Conservation (phyloP, 2,329 filamentous ascomycete species). For the Xylariaceae sp. region DNA sequence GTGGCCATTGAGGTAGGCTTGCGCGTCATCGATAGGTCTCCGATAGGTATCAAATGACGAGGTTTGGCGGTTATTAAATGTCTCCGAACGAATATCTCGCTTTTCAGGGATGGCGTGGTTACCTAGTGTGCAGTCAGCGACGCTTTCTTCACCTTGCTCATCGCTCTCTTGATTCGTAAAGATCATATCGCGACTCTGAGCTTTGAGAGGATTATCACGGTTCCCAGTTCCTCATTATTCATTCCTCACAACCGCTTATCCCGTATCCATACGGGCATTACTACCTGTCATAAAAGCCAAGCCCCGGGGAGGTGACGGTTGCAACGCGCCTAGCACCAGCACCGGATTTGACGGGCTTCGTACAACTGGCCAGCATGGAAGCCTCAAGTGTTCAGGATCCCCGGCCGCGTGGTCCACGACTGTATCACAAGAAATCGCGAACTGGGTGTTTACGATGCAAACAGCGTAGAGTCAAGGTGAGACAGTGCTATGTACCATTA, state of each 20-base stretch:
- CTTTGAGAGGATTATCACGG: not conserved
- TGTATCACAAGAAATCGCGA: slow-evolving; percentile 34
- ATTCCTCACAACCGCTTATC: not conserved
- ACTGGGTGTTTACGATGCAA: slow-evolving; percentile 31
- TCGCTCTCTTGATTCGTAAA: not conserved
- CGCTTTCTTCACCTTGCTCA: not conserved
- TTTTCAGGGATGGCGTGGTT: slow-evolving; percentile 4
- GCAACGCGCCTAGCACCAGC: slow-evolving; percentile 9
- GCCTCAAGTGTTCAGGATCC: slow-evolving; percentile 19
- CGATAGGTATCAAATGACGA: not conserved
- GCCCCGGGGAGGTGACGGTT: slow-evolving; percentile 9
- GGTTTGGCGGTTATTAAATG: not conserved
- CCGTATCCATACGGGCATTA: not conserved
- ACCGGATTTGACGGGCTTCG: slow-evolving; percentile 11
- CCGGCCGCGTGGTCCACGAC: slow-evolving; percentile 29
- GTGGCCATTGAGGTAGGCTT: not conserved
- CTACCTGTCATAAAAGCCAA: not conserved
- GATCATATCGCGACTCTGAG: slow-evolving; percentile 1
- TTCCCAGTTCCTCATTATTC: not conserved
- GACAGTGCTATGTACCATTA: slow-evolving; percentile 2
- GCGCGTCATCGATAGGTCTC: not conserved
- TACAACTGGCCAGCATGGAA: slow-evolving; percentile 17
- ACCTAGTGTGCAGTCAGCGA: slow-evolving; percentile 1
- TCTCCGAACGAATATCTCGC: not conserved
- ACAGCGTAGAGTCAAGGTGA: slow-evolving; percentile 31